Evolutionary conservation across 2,329 filamentous ascomycete species (phyloP).

Genomic region (Lachnellula cervina): DNA sequence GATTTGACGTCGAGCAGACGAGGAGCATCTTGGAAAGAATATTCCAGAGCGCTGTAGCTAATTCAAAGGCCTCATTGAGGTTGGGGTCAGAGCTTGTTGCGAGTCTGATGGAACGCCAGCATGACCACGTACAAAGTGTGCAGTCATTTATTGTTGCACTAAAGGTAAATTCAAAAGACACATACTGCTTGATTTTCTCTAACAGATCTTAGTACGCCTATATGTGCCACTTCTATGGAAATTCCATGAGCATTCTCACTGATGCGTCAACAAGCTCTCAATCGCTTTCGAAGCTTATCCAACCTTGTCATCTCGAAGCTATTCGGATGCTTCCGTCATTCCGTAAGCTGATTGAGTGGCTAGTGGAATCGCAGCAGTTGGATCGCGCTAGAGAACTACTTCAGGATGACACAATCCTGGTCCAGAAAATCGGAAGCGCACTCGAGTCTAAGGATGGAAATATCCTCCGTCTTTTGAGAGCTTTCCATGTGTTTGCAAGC

Average conservation of each 20-base stretch:
- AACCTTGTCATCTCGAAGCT: conserved; percentile 60
- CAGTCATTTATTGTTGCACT: conserved; percentile 66
- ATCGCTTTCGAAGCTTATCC: conserved; percentile 36
- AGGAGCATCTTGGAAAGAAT: conserved; percentile 67
- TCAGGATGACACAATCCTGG: conserved; percentile 53
- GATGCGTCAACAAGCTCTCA: conserved; percentile 29
- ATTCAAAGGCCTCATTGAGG: conserved; percentile 50
- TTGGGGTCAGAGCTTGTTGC: conserved; percentile 60
- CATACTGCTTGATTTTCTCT: neutral
- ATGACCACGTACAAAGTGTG: conserved; percentile 71
- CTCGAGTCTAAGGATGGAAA: conserved; percentile 35
- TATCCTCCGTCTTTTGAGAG: conserved; percentile 42
- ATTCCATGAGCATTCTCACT: conserved; percentile 64
- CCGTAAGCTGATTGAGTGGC: conserved; percentile 45
- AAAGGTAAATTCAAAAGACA: conserved; percentile 44
- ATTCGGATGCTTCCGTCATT: conserved; percentile 68
- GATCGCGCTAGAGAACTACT: conserved; percentile 49
- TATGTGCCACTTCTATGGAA: conserved; percentile 83
- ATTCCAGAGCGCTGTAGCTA: conserved; percentile 60
- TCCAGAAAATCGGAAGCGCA: conserved; percentile 36
- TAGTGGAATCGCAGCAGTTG: conserved; percentile 40
- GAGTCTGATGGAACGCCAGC: conserved; percentile 65
- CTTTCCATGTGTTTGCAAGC: conserved; percentile 42
- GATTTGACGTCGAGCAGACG: conserved; percentile 74
- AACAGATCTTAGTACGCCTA: conserved; percentile 60